These are phyloP conservation scores for Paramyrothecium sp. DNA, from an alignment of 2,329 filamentous ascomycete genomes.

Conservation along the genomic window DNA sequence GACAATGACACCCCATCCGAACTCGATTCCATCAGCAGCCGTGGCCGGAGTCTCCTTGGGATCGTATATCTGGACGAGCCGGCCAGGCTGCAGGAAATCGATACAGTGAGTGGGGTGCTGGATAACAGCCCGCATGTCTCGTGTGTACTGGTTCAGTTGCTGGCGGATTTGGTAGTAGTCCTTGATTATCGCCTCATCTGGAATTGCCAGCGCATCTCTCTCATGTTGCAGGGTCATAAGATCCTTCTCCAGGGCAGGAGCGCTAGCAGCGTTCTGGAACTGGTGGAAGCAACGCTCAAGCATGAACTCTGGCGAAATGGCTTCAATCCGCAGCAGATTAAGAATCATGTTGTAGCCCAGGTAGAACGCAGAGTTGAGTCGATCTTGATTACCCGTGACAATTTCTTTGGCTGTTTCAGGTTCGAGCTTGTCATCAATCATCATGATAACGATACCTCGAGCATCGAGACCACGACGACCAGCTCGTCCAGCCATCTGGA, in stretches of 20 bases:
- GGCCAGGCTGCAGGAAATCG: constrained; percentile 83
- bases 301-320: constrained; percentile 99
- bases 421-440: constrained; percentile 96
- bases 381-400: constrained; percentile 94
- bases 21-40: constrained; percentile 55
- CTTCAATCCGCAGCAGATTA: constrained; percentile 94
- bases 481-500: constrained; percentile 97
- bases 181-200: constrained; percentile 84
- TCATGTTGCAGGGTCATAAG: constrained; percentile 76
- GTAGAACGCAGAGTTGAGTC: constrained; percentile 96
- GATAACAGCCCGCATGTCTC: constrained; percentile 88
- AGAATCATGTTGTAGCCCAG: constrained; percentile 99
- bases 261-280: constrained; percentile 92
- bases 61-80: constrained; percentile 82
- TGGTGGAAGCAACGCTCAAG: constrained; percentile 97
- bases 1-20: constrained; percentile 91
- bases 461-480: constrained; percentile 97
- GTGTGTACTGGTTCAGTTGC: constrained; percentile 77
- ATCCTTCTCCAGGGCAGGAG: constrained; percentile 80
- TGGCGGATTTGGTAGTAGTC: constrained; percentile 92
- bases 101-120: constrained; percentile 86
- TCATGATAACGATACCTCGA: constrained; percentile 98
- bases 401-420: constrained; percentile 92
- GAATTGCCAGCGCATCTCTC: constrained; percentile 70
- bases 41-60: constrained; percentile 45